A percentile compares a stretch with the other conserved stretches of the same genome.
Evolutionary conservation across 306 rosid genomes (phyloP).

Genomic region (Prunus salicina): DNA sequence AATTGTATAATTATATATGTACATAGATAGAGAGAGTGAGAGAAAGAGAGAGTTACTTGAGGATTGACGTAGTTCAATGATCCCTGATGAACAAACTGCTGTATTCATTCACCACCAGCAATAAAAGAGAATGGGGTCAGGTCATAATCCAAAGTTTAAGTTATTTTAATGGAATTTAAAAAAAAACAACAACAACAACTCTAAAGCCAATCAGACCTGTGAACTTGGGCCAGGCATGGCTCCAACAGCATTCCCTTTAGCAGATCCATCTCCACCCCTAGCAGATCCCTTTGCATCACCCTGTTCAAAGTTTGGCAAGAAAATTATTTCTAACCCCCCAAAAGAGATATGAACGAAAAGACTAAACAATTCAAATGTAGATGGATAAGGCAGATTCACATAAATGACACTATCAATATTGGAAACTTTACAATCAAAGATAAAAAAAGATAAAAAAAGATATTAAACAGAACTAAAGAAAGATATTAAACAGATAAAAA

Average conservation of each 20-base stretch:
- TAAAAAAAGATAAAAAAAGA: background rate
- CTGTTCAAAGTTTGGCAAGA: constrained; percentile 40
- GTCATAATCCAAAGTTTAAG: constrained; percentile 5
- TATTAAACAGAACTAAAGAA: background rate
- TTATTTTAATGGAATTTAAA: background rate
- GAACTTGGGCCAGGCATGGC: constrained; percentile 54
- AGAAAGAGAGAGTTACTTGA: constrained; percentile 54
- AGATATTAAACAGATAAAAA: background rate
- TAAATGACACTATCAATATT: too few relatives aligned
- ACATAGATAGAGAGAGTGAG: background rate
- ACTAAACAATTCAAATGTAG: constrained; percentile 7
- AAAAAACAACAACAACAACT: background rate
- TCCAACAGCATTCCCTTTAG: constrained; percentile 57
- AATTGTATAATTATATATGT: background rate
- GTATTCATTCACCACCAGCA: constrained; percentile 24
- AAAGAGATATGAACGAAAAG: background rate
- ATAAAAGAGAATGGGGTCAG: constrained; percentile 16
- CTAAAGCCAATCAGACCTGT: constrained; percentile 46
- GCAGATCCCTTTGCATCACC: constrained; percentile 86
- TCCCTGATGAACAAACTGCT: constrained; percentile 69
- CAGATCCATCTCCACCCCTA: constrained; percentile 76
- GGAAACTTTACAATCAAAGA: too few relatives aligned
- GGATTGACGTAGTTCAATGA: constrained; percentile 55
- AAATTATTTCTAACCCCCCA: constrained; percentile 17
- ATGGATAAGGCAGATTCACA: too few relatives aligned